Base-by-base conservation (phyloP, 2,329 filamentous ascomycete species). In the Colletotrichum sp. region DNA sequence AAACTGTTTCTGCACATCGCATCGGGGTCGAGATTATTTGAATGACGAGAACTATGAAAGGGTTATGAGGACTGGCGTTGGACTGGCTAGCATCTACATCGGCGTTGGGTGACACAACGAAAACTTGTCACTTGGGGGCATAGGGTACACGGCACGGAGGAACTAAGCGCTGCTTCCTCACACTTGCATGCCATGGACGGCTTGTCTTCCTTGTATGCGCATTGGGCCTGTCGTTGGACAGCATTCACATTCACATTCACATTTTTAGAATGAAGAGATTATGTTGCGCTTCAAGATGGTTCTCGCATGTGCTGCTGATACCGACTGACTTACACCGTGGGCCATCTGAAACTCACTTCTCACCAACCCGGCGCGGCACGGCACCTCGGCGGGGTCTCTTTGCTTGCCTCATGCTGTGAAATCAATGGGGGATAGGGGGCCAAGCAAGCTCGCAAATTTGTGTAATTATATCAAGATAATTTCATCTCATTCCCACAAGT, bases 81-180 rank as follows among this genome's bases (percentile, higher is more conserved):
- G 68, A 73, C 65, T 65, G 79, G 75, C 69, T 77, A 78, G 79
- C 79, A 81, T 80, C 75, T 78, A 77, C 72, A 80, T 72, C 48
- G 81, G 80, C 80, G 79, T 81, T 81, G 77, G 70, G 79, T 78
- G 71, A 77, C 55, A 72, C 18, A 48, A 76, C 68, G 64, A 62
- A 55, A 74, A 76, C 64, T 64, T 68, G 74, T 75, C 74, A 74
- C 74, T 68, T 74, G 70, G 59, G 63, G 63, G 59, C 59, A 73
- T 39, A 76, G 48, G 74, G 70, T 74, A 65, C 59, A 66, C 36
- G 59, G 64, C 59, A 76, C 22, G 59, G 74, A 76, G 74, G 74
- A 69, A 75, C 26, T 70, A 57, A 72, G 74, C 65, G 74, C 71
- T 76, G 65, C 59, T 76, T 74, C 70, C 71, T 69, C 74, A 36